Conservation (phyloP, 1,139 yeast genomes). For the Diutina neorugosa region DNA sequence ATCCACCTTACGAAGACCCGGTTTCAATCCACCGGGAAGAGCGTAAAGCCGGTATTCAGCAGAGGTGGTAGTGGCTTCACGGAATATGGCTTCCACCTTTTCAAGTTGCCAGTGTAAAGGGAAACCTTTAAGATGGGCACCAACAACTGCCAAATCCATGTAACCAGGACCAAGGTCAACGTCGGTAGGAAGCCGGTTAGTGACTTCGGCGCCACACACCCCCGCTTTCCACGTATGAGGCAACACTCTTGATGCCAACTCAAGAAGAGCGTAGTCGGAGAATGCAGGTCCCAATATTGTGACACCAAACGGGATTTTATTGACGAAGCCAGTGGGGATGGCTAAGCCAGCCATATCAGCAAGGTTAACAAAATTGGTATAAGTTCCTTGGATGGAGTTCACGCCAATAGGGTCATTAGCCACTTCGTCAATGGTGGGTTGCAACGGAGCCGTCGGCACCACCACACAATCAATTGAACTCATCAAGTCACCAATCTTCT, state of each 20-base stretch:
- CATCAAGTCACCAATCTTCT: conserved; percentile 45
- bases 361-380: conserved; percentile 90
- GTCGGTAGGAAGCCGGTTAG: neutral
- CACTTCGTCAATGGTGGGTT: conserved; percentile 67
- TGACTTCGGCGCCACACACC: neutral
- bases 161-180: neutral
- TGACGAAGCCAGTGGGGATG: conserved; percentile 78
- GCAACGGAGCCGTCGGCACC: conserved; percentile 90
- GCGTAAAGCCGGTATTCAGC: conserved; percentile 70
- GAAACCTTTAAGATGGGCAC: conserved; percentile 85
- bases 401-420: conserved; percentile 66
- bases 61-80: conserved; percentile 58
- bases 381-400: conserved; percentile 88
- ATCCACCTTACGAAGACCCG: conserved; percentile 69
- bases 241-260: conserved; percentile 39
- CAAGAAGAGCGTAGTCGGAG: conserved; percentile 80
- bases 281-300: conserved; percentile 73
- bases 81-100: conserved; percentile 67
- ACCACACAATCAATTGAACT: conserved; percentile 58
- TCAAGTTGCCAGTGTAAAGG: conserved; percentile 91
- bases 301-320: conserved; percentile 84
- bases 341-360: conserved; percentile 91
- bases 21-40: conserved; percentile 70
- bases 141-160: conserved; percentile 77
- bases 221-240: neutral